A percentile compares a stretch with the other conserved stretches of the same genome.
phyloP scores from a whole-genome alignment of 2,329 filamentous ascomycete genomes.

The Huntiella savannae region DNA sequence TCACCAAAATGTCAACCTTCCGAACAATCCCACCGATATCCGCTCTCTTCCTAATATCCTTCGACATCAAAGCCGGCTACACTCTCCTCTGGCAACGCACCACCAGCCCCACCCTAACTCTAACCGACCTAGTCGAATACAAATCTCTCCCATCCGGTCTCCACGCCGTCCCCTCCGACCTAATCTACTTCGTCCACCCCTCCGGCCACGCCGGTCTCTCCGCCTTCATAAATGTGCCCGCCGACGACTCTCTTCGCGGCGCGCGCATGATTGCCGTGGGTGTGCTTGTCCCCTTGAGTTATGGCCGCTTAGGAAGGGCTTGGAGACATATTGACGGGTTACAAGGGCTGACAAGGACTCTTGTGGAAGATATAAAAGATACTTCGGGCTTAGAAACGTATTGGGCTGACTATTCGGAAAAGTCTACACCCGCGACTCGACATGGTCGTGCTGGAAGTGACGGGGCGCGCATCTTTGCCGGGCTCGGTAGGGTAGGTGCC shows the following conservation, averaged over 20 bases:
- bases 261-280: conserved; percentile 88
- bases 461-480: conserved; percentile 2
- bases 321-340: conserved; percentile 73
- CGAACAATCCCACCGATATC: conserved; percentile 39
- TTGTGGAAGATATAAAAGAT: conserved; percentile 46
- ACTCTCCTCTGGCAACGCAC: conserved; percentile 71
- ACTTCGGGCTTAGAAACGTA: conserved; percentile 54
- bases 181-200: conserved; percentile 85
- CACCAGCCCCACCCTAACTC: conserved; percentile 45
- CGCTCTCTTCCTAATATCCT: conserved; percentile 74
- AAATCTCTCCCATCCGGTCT: conserved; percentile 88
- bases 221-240: conserved; percentile 70
- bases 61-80: conserved; percentile 82
- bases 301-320: conserved; percentile 66
- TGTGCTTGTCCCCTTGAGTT: conserved; percentile 66
- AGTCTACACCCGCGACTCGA: background rate
- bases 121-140: conserved; percentile 84
- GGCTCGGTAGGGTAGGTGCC: background rate
- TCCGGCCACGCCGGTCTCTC: conserved; percentile 67
- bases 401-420: conserved; percentile 39
- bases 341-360: conserved; percentile 50
- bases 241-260: conserved; percentile 58
- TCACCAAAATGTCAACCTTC: conserved; percentile 16
- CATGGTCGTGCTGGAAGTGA: conserved; percentile 3
- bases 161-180: conserved; percentile 71